Percentiles rank a stretch among this genome's conserved stretches.
phyloP scores from a whole-genome alignment of 768 basidiomycete genomes.

The Leccinum longicurvipes region DNA sequence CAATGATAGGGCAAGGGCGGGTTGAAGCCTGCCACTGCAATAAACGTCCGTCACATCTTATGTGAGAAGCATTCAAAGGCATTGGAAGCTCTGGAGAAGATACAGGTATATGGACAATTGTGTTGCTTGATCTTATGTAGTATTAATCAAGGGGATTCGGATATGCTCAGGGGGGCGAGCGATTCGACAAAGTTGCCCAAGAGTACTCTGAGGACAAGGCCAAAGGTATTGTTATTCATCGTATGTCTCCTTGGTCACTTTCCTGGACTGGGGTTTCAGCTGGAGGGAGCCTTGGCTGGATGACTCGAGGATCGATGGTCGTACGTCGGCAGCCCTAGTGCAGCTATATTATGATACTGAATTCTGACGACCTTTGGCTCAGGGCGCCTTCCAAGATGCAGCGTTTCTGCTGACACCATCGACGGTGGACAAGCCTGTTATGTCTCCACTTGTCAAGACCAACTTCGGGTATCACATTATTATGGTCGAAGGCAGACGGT shows the following conservation, averaged over 20 bases:
- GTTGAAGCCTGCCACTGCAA: conserved; percentile 74
- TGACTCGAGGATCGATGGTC: conserved; percentile 82
- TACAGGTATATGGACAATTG: conserved; percentile 50
- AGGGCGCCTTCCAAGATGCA: conserved; percentile 82
- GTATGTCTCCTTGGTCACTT: background rate
- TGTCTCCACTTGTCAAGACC: conserved; percentile 77
- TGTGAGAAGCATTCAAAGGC: conserved; percentile 87
- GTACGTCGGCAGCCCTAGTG: conserved; percentile 35
- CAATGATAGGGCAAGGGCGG: conserved; percentile 47
- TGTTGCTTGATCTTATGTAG: background rate
- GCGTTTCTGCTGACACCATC: conserved; percentile 80
- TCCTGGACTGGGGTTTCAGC: conserved; percentile 38
- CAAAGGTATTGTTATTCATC: conserved; percentile 59
- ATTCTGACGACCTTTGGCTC: conserved; percentile 8
- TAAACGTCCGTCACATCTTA: conserved; percentile 84
- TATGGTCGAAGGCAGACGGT: conserved; percentile 84
- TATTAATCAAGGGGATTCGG: background rate
- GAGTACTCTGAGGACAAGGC: conserved; percentile 92
- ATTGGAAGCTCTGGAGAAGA: conserved; percentile 72
- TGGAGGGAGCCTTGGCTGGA: conserved; percentile 86
- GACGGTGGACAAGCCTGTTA: conserved; percentile 71
- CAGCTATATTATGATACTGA: conserved; percentile 1
- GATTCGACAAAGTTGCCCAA: conserved; percentile 86
- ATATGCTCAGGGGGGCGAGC: conserved; percentile 58
- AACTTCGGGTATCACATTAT: conserved; percentile 86